Evolutionary conservation across 805 yeast species (phyloP), one percentile per base, ranked within the genome.

Genomic region (Wickerhamiella brachini): DNA sequence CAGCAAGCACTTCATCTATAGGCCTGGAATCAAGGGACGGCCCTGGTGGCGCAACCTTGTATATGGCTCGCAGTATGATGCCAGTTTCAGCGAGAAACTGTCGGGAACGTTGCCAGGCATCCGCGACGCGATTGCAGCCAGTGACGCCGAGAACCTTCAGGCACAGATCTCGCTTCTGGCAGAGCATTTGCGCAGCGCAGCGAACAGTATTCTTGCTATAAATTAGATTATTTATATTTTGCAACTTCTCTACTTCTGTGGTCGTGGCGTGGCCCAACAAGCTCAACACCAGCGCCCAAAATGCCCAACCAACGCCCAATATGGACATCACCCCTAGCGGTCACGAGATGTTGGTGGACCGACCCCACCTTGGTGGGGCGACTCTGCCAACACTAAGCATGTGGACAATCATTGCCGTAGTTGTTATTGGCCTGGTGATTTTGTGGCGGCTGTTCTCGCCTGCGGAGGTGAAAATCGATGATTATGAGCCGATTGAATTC

Each of bases 71-170:
- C 79, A 84, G 47, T 61, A 73, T 48, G 68, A 73, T 60, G 76
- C 79, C 5, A 86, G 87, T n/a, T n/a, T n/a, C n/a, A n/a, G n/a
- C n/a, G n/a, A n/a, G n/a, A n/a, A n/a, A n/a, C 72, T 68, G 53
- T 76, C 83, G 75, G 79, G 80, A 65, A 73, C 84, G 2, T 87
- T 84, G 62, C 96, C 97, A 0, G 75, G 76, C 5, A 74, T 88
- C 1, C 73, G 94, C 54, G 95, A 88, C 61, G 80, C 78, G 0
- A 62, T 85, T 12, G 70, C 69, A 44, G 63, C 62, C 1, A 68
- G 70, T 0, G 75, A 80, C 53, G 75, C 77, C 71, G 67, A 59
- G 0, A 63, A 59, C 34, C 88, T 85, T 0, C 84, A 80, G 54
- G 56, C 62, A 6, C 49, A 51, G 24, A 46, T 62, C 13, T 21